A percentile compares a stretch with the other conserved stretches of the same genome.
These are phyloP conservation scores for Kuraishia cidri DNA, from an alignment of 805 yeast species.

Conservation along the genomic window DNA sequence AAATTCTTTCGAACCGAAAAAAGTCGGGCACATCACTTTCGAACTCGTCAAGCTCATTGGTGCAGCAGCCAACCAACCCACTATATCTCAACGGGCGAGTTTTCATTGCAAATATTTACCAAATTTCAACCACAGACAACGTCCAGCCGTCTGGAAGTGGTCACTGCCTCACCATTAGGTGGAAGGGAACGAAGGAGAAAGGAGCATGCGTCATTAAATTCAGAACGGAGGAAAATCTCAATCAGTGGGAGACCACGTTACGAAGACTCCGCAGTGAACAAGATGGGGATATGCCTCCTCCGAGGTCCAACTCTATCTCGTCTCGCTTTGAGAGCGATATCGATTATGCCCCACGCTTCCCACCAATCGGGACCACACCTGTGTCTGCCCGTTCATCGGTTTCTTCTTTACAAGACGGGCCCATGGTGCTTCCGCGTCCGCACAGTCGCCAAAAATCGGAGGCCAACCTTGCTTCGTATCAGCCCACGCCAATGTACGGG, in stretches of 20 bases:
- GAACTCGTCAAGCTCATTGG: conserved; percentile 12
- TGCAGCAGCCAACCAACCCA: conserved; percentile 1
- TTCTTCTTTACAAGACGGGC: conserved; percentile 4
- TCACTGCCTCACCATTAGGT: conserved; percentile 55
- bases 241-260: conserved; percentile 73
- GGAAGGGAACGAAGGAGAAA: conserved; percentile 83
- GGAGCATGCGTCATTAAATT: conserved; percentile 81
- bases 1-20: conserved; percentile 37
- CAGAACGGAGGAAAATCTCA: conserved; percentile 73
- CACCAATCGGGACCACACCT: conserved; percentile 4
- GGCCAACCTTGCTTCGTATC: conserved; percentile 2
- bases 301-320: no score
- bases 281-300: conserved; percentile 18
- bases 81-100: conserved; percentile 62
- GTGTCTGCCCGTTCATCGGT: conserved; percentile 7
- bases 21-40: conserved; percentile 36
- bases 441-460: conserved; percentile 6
- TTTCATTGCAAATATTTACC: conserved; percentile 58
- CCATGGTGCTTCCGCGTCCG: not conserved
- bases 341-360: no score
- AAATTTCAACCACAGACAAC: conserved; percentile 23
- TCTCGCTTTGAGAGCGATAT: conserved; percentile 1
- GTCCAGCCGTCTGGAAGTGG: conserved; percentile 26
- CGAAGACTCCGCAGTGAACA: conserved; percentile 29
- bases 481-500: no score